Evolutionary conservation across 305 asterid genomes (phyloP).

Genomic region (Nicotiana rustica): DNA sequence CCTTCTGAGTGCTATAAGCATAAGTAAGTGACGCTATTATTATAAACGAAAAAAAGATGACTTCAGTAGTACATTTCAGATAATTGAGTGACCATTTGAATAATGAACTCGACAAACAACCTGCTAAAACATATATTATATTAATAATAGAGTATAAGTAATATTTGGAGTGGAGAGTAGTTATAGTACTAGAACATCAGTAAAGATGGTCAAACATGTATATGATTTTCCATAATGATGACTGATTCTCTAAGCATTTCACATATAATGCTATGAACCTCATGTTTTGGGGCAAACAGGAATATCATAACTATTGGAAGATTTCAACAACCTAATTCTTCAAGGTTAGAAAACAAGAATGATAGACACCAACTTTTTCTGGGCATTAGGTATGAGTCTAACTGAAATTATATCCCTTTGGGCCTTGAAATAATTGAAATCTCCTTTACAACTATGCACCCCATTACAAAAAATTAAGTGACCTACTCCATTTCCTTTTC

Average conservation of each 20-base stretch:
- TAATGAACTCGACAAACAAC: too few species aligned
- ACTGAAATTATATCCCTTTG: background rate
- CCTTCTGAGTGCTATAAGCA: too few species aligned
- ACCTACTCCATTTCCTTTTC: conserved; percentile 57
- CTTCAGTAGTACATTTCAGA: too few species aligned
- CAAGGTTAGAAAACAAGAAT: conserved; percentile 15
- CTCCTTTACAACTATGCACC: conserved; percentile 42
- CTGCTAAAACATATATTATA: too few species aligned
- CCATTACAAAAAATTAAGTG: conserved; percentile 44
- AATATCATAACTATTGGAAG: conserved; percentile 4
- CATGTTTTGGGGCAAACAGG: conserved; percentile 14
- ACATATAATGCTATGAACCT: conserved; percentile 11
- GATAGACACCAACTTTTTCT: conserved; percentile 21
- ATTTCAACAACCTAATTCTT: conserved; percentile 32
- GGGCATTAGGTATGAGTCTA: conserved; percentile 27
- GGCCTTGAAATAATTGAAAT: background rate
- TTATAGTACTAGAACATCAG: background rate
- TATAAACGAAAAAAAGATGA: too few species aligned
- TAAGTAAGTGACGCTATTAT: too few species aligned
- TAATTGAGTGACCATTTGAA: too few species aligned
- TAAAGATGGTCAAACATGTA: conserved; percentile 20
- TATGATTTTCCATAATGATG: background rate
- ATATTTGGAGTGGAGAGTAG: background rate
- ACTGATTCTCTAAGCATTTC: conserved; percentile 31
- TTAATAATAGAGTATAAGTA: too few species aligned